These are phyloP conservation scores for Bruguiera hainesii DNA, from an alignment of 441 rosid species.

Conservation along the genomic window DNA sequence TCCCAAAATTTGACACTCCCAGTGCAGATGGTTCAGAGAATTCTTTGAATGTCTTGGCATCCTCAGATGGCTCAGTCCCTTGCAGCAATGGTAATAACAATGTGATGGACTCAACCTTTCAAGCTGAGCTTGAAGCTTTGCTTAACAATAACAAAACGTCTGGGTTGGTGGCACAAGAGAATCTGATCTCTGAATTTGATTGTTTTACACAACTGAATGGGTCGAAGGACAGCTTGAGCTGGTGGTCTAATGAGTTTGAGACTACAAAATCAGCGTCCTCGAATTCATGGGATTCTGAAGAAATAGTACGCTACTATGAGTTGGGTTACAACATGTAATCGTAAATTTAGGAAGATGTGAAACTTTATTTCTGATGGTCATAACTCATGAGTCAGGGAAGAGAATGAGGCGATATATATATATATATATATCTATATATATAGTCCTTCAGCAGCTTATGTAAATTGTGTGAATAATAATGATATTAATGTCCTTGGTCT, in stretches of 20 bases:
- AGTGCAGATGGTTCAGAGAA: slow-evolving; percentile 27
- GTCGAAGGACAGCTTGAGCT: slow-evolving; percentile 38
- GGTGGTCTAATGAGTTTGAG: slow-evolving; percentile 74
- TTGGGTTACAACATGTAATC: slow-evolving; percentile 44
- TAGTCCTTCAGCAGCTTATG: slow-evolving; percentile 16
- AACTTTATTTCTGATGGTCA: slow-evolving; percentile 22
- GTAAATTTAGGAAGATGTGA: not conserved
- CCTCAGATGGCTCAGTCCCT: slow-evolving; percentile 18
- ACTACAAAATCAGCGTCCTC: slow-evolving; percentile 47
- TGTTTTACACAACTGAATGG: slow-evolving; percentile 45
- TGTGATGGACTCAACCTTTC: slow-evolving; percentile 25
- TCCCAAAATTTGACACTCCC: slow-evolving; percentile 17
- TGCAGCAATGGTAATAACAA: slow-evolving; percentile 4
- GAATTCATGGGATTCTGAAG: slow-evolving; percentile 60
- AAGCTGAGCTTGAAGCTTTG: slow-evolving; percentile 39
- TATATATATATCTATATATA: not conserved
- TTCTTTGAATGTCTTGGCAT: slow-evolving; percentile 19
- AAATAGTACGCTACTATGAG: slow-evolving; percentile 62
- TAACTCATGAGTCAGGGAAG: slow-evolving; percentile 29
- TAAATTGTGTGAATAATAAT: slow-evolving; percentile 58
- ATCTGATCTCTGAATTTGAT: slow-evolving; percentile 45
- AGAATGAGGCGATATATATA: slow-evolving; percentile 5
- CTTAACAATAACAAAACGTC: slow-evolving; percentile 20
- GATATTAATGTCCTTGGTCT: slow-evolving; percentile 20
- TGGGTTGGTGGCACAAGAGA: slow-evolving; percentile 24